Evolutionary conservation across 306 rosid genomes (phyloP), one percentile per base, ranked within the genome.

Genomic region (Echinosophora koreensis): DNA sequence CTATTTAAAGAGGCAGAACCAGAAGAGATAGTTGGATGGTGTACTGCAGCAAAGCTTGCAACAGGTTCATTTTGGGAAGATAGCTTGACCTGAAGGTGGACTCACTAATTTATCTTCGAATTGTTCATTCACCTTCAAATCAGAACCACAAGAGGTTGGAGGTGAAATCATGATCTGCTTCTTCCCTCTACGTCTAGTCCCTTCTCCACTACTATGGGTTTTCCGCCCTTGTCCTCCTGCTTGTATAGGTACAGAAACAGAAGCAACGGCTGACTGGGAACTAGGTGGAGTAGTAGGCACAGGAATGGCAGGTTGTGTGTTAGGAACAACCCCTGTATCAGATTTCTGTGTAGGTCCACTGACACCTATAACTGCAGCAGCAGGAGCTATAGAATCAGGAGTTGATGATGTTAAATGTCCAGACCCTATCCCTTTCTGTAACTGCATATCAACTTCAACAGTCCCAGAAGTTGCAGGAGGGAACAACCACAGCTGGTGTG

Each of bases 161-260:
- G 93, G 87, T 37, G 89, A 51, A 46, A 75, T 63, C 16, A 77
- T 17, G 56, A 14, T 89, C 83, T 82, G 90, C 84, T 85, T 92
- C 90, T 80, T 94, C 81, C 98, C 98, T 87, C 96, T 86, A 42
- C 96, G 94, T 7, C 89, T 86, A 58, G 90, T 84, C 57, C 79
- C 80, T 77, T 89, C 96, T 13, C 69, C 86, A 38, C 87, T 86
- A 73, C 89, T 80, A 49, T 86, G 91, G 82, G 77, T 77, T 85
- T 88, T 92, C 84, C 85, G 84, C 77, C 93, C 96, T 37, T 59
- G 91, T 42, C 96, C 97, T 78, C 86, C 90, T 73, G 73, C 86
- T 79, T 84, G 92, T 47, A 73, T 22, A 38, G 91, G 83, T 63
- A 59, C 85, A 81, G 91, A 67, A 38, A 79, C 83, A 80, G 81